Evolutionary conservation across 2,329 filamentous ascomycete species (phyloP), one percentile per base, ranked within the genome.

Genomic region (Neonectria coccinea): DNA sequence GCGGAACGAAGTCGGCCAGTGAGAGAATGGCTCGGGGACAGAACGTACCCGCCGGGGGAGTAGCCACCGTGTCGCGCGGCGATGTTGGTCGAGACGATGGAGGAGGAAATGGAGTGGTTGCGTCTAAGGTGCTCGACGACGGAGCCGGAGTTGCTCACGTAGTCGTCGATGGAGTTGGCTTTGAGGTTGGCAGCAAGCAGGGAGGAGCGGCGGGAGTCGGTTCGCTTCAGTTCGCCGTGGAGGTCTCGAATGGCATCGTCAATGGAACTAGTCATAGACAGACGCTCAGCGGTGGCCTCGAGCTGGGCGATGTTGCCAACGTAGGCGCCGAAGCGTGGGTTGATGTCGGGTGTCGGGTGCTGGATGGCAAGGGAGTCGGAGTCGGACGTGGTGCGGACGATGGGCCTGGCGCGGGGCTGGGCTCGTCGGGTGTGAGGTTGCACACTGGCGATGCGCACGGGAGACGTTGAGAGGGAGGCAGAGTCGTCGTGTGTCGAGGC

Each of bases 171-270:
- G 22, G 74, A 73, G 56, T 62, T 78, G 5, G 83, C 75, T 53
- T 65, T 69, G 57, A 74, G 50, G 59, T 81, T 83, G 50, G 83
- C 81, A 20, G 86, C 87, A 48, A 88, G 82, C 54, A 89, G 81
- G 9, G 89, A 91, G 2, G 89, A 91, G 62, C 86, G 84, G 66
- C 87, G 84, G 74, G 89, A 92, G 74, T 92, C 91, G 74, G 84
- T 87, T 69, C 88, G 85, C 79, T 92, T 92, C 74, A 92, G 82
- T 78, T 92, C 89, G 65, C 88, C 83, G 78, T 92, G 89, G 69
- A 93, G 83, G 73, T 91, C 88, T 64, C 91, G 87, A 72, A 94
- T 94, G 70, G 92, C 91, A 81, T 92, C 88, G 72, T 91, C 91
- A 74, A 94, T 91, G 66, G 92, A 92, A 67, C 89, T 92, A 61